These are phyloP conservation scores for Penicillium soppii DNA, from an alignment of 495 filamentous ascomycete species.

Conservation along the genomic window DNA sequence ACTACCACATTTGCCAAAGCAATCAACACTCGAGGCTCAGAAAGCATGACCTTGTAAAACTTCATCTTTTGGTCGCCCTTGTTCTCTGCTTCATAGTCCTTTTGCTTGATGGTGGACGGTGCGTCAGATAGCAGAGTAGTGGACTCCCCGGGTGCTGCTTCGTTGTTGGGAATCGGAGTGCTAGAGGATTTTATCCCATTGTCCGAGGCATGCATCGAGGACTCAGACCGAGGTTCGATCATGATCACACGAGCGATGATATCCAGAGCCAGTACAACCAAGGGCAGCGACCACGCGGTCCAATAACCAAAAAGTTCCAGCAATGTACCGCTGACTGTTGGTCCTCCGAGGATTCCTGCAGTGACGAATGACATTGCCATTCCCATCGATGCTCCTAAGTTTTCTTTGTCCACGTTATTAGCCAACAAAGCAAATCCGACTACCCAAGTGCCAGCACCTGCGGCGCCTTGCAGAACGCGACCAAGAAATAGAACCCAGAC, in stretches of 20 bases:
- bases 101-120: background rate
- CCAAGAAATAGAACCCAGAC: constrained; percentile 15
- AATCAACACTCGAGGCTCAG: constrained; percentile 5
- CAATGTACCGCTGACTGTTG: constrained; percentile 12
- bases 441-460: constrained; percentile 16
- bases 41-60: constrained; percentile 14
- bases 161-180: background rate
- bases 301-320: constrained; percentile 17
- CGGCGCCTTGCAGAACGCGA: constrained; percentile 16
- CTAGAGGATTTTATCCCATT: background rate
- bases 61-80: background rate
- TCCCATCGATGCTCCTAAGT: constrained; percentile 13
- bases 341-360: constrained; percentile 13
- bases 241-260: constrained; percentile 13
- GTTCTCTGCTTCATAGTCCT: background rate
- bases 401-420: constrained; percentile 5
- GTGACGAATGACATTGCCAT: constrained; percentile 12
- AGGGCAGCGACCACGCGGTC: constrained; percentile 12
- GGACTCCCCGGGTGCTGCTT: background rate
- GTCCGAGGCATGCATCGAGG: background rate
- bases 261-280: constrained; percentile 12
- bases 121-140: background rate
- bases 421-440: constrained; percentile 17
- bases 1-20: background rate
- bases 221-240: constrained; percentile 6